Evolutionary conservation across 305 asterid species (phyloP).

Genomic region (Rubia peregrina): DNA sequence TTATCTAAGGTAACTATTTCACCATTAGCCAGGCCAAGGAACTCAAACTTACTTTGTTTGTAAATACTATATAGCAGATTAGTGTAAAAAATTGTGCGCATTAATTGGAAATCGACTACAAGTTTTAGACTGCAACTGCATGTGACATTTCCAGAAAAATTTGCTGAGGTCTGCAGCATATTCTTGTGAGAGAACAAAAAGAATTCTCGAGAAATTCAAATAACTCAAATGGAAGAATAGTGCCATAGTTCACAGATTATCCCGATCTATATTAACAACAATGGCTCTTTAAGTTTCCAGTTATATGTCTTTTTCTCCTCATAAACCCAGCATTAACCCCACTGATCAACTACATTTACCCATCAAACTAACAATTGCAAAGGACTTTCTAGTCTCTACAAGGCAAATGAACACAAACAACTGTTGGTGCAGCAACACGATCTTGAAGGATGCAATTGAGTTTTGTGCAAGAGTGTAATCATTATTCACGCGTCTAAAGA

Average conservation of each 20-base stretch:
- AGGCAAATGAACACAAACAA: neutral
- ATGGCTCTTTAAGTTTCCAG: neutral
- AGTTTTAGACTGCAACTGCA: neutral
- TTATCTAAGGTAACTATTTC: neutral
- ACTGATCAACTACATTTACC: neutral
- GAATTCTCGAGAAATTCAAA: neutral
- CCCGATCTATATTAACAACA: neutral
- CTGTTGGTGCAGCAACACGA: neutral
- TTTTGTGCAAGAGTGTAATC: neutral
- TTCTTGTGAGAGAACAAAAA: neutral
- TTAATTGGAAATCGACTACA: neutral
- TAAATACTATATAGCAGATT: neutral
- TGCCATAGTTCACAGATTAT: neutral
- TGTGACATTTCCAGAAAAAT: neutral
- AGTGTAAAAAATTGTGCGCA: neutral
- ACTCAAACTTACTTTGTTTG: neutral
- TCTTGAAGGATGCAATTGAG: neutral
- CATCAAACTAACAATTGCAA: neutral
- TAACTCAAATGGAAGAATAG: neutral
- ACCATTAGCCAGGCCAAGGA: neutral
- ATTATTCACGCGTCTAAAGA: neutral
- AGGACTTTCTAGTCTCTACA: neutral
- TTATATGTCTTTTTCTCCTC: neutral
- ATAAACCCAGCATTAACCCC: neutral
- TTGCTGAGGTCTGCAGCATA: neutral